Base-by-base conservation (phyloP, 2,329 filamentous ascomycete genomes). In the Domatiomyces globalis region DNA sequence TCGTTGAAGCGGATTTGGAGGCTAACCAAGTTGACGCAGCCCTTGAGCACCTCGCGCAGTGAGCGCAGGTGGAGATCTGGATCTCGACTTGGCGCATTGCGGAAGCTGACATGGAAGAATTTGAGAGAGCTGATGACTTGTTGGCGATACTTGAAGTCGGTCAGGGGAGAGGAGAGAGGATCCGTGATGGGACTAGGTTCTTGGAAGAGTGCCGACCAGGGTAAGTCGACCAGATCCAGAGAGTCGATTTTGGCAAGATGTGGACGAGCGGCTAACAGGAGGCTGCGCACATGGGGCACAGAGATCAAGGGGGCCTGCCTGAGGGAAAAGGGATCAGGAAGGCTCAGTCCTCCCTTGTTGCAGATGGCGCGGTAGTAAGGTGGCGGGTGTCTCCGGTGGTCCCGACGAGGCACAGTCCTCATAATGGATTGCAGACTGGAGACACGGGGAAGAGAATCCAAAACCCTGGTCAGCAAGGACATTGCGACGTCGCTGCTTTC, bases 81-180 rank as follows among this genome's bases (percentile, higher is more conserved):
- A 22, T 39, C 25, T 4, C 54, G 36, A 15, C 54, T 27, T 5
- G 52, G 49, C 20, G 52, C 49, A 18, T 55, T 54, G 20, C 51
- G 50, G 50, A 58, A 58, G 22, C 51, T 51, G n/a, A 58, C 51
- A 25, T 56, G 51, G 7, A 58, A 49, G 20, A 43, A 8, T 4
- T 20, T 52, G 27, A 56, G 52, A 42, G 50, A 46, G 10, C 12
- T 15, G 33, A 39, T 15, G 33, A 39, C 15, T 12, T 54, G 48
- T 25, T 53, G 49, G 44, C 54, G 42, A 19, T 44, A 43, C 42
- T 52, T 49, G 48, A 53, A 54, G 20, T 56, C 54, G 25, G 48
- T 36, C 17, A 58, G 22, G 49, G 52, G 54, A 25, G 49, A 50
- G 6, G 47, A 49, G 6, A 52, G 12, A 6, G 52, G 36, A 18